A percentile compares a stretch with the other conserved stretches of the same genome.
Evolutionary conservation across 208 protist species (phyloP).

Genomic region (Trypanosoma brucei): DNA sequence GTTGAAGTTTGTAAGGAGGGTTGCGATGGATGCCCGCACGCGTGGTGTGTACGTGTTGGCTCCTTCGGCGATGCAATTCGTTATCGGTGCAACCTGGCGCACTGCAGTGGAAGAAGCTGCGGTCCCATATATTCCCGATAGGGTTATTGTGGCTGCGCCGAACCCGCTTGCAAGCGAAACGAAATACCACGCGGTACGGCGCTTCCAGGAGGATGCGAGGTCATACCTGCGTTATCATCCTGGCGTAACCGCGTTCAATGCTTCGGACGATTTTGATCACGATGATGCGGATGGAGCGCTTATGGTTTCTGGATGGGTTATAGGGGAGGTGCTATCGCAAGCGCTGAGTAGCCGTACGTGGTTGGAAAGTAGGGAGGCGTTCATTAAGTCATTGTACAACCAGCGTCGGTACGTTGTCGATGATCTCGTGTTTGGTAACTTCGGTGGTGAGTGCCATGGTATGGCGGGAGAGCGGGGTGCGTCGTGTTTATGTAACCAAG

Average conservation of each 20-base stretch:
- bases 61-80: not conserved
- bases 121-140: not conserved
- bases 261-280: not conserved
- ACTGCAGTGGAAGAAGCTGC: not conserved
- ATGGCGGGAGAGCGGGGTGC: constrained; percentile 1
- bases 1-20: not conserved
- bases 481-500: constrained; percentile 22
- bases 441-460: constrained; percentile 13
- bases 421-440: constrained; percentile 25
- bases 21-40: not conserved
- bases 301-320: constrained; percentile 46
- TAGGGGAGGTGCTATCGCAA: constrained; percentile 23
- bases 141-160: not conserved
- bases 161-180: not conserved
- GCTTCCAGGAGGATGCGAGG: not conserved
- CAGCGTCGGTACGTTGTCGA: constrained; percentile 22
- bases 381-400: constrained; percentile 21
- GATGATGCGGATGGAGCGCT: constrained; percentile 17
- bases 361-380: constrained; percentile 5
- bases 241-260: not conserved
- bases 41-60: not conserved
- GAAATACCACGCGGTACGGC: not conserved
- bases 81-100: not conserved
- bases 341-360: constrained; percentile 15
- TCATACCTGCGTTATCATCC: not conserved